Evolutionary conservation across 2,329 filamentous ascomycete species (phyloP), one percentile per base, ranked within the genome.

Genomic region (Epichloe glyceriae): DNA sequence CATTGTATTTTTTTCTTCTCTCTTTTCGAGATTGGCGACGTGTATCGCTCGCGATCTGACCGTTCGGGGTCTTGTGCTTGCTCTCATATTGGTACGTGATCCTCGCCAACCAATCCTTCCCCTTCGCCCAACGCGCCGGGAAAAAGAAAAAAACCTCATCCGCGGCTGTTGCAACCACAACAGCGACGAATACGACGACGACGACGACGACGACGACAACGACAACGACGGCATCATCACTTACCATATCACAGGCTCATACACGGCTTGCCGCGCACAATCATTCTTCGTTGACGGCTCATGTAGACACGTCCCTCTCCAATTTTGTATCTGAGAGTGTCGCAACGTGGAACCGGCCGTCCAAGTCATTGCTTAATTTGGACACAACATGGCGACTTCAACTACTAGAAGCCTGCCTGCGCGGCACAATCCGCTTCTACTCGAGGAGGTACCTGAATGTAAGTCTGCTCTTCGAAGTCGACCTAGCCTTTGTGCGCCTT

Each of bases 371-470:
- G 15, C 42, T 30, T 5, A 17, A 42, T 4, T 40, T 37, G 19
- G 10, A 26, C 40, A 15, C 34, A 51, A 45, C 42, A 74, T 73
- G 69, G 64, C 63, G 39, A 56, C 61, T 45, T 58, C 62, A 17
- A 62, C 54, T 47, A 57, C 59, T 51, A 62, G 79, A 64, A 67
- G 64, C 46, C 71, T 88, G 56, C 84, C 84, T 35, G 68, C 70
- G 59, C 73, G 73, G 68, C 73, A 75, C 62, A 88, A 88, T 65
- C 82, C 79, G 56, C 73, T 86, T 55, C 76, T 88, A 66, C 73
- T 77, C 26, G 78, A 82, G 53, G 74, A 79, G 57, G 72, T 83
- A 50, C 83, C 83, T 49, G 62, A 71, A 48, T 78, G 84, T 88
- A 83, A 52, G 59, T 59, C 46, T 50, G 50, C 22, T 39, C 44